Base-by-base conservation (phyloP, 2,329 filamentous ascomycete species). In the Exophiala sp. region DNA sequence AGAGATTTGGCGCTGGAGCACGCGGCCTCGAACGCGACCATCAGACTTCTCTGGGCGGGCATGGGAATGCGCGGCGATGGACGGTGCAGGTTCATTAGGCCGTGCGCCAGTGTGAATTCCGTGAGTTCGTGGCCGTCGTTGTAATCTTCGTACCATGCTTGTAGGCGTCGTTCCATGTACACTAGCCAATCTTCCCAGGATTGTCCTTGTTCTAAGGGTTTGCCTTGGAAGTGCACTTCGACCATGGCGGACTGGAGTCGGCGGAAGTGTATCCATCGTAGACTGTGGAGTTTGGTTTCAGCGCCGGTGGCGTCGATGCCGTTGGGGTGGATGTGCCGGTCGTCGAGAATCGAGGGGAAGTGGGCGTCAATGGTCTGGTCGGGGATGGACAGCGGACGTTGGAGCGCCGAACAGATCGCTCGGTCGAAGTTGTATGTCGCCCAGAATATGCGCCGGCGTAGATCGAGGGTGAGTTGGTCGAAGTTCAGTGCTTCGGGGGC, bases 111-210 rank as follows among this genome's bases (percentile, higher is more conserved):
- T 3, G 58, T 63, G 50, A 65, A 63, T 40, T 63, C 62, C 2
- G 57, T 63, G 24, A 61, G 38, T 45, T 63, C 62, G 36, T 65
- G 60, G 9, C 61, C 60, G 43, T 63, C 61, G 42, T 58, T 59
- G 44, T 65, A 65, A n/a, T 63, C 60, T 33, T 62, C 57, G 45
- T 63, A 62, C 62, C 62, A 65, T 4, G 55, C 50, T 35, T 61
- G 62, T 3, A 65, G 55, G 29, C 58, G 59, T 7, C 57, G 51
- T 50, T 65, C 63, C 62, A 65, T 65, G 14, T 47, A 40, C 12
- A 56, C 52, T 10, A 65, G 60, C 63, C 63, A 65, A 39, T 65
- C 63, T 36, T 65, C 62, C 63, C 63, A 65, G 29, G 57, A 54
- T 53, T 64, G 62, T 1, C 57, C 57, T 5, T 50, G 55, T 29